Base-by-base conservation (phyloP, 2,329 filamentous ascomycete species). In the Botryotinia narcissicola region DNA sequence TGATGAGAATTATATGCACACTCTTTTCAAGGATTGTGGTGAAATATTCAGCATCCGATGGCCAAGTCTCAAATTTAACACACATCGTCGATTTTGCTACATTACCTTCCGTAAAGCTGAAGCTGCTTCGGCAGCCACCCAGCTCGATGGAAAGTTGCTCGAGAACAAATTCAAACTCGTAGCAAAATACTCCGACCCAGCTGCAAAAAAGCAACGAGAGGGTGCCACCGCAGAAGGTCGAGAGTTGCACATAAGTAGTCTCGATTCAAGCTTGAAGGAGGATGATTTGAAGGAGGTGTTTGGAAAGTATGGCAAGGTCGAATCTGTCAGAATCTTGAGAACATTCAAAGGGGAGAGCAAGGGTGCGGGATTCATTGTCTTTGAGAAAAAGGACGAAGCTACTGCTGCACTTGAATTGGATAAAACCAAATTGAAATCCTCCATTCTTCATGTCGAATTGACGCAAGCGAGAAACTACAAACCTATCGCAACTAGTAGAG, bases 1-100 rank as follows among this genome's bases (percentile, higher is more conserved):
- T 16, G 92, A 95, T 79, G 92, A 95, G 77, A 82, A 84, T 4
- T 93, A 89, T 78, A 87, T 96, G 35, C 88, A 88, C 59, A 82
- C 88, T 51, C 83, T 95, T 4, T 95, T 95, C 82, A 86, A 87
- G 74, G 85, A 89, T 73, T 95, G 91, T 79, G 96, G 96, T 61
- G 90, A 95, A 61, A 91, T 99, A 72, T 86, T 97, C 72, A 93
- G 91, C 79, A 87, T 98, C 70, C 91, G 96, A 35, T 96, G 96
- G 83, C 96, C 96, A 2, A 97, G 94, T 73, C 88, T 99, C 70
- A 97, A 97, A 81, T 94, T 88, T 82, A 95, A 98, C 79, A 91
- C 92, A 2, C 91, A 93, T 78, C 93, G 96, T 46, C 92, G 96
- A 37, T 99, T 99, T 84, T 98, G 95, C 84, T 99, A 99, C 82